These are phyloP conservation scores for Hygrocybe punicea DNA, from an alignment of 768 basidiomycete genomes.

Conservation along the genomic window DNA sequence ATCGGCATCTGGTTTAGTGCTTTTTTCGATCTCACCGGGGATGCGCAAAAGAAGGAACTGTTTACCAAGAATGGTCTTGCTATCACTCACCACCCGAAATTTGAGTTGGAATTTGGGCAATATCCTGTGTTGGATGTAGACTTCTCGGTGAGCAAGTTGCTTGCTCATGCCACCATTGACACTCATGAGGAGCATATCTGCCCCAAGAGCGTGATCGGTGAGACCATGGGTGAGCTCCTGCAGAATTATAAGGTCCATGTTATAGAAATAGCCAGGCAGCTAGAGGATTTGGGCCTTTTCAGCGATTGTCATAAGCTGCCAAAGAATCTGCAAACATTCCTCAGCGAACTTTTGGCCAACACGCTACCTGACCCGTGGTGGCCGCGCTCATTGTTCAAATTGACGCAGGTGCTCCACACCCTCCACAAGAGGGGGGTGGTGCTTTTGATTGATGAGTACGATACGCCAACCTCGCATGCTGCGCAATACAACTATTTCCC, in stretches of 20 bases:
- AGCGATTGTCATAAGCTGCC: too few species aligned
- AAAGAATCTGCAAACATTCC: neutral
- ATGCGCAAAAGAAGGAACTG: neutral
- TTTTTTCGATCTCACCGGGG: neutral
- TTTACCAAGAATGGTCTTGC: neutral
- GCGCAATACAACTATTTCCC: too few species aligned
- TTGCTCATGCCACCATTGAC: neutral
- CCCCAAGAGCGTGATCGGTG: too few species aligned
- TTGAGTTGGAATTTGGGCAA: neutral
- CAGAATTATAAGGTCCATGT: too few species aligned
- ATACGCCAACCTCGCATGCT: too few species aligned
- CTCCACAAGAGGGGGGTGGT: too few species aligned
- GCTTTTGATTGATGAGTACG: too few species aligned
- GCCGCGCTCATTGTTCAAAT: neutral
- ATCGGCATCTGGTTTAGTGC: neutral
- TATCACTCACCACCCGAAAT: neutral
- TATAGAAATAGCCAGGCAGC: too few species aligned
- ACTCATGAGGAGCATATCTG: neutral
- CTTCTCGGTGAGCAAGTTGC: neutral
- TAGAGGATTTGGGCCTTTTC: too few species aligned
- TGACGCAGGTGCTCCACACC: neutral
- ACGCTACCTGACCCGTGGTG: neutral
- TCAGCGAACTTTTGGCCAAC: neutral
- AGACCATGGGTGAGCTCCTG: too few species aligned
- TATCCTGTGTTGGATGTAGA: neutral